Percentiles rank a stretch among this genome's conserved stretches.
phyloP scores from a whole-genome alignment of 177 flowering plant species.

The Vitis hybrid region DNA sequence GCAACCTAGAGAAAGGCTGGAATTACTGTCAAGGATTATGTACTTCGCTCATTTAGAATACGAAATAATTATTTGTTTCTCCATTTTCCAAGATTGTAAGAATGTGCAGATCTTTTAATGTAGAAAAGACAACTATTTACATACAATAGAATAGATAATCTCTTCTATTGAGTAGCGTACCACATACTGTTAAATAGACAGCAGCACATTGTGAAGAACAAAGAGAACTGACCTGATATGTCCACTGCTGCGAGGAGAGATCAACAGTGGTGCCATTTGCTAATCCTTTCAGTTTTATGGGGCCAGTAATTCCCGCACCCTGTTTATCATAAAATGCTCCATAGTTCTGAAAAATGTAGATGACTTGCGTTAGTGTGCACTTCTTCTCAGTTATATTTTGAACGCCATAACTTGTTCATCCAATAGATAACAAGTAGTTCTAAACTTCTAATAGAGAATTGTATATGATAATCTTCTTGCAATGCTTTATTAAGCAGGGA shows the following conservation, averaged over 20 bases:
- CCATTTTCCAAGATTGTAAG: too few relatives aligned
- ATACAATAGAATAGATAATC: not conserved
- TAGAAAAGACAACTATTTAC: too few relatives aligned
- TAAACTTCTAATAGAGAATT: not conserved
- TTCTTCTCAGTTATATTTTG: not conserved
- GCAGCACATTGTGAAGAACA: not conserved
- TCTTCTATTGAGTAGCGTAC: not conserved
- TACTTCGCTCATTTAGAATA: not conserved
- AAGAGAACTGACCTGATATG: slow-evolving; percentile 68
- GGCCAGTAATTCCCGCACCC: slow-evolving; percentile 96
- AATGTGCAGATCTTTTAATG: too few relatives aligned
- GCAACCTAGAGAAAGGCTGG: not conserved
- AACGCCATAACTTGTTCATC: not conserved
- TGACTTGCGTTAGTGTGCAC: slow-evolving; percentile 4
- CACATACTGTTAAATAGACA: too few relatives aligned
- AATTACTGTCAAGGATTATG: not conserved
- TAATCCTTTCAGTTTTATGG: slow-evolving; percentile 60
- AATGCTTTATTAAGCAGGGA: not conserved
- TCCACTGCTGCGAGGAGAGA: slow-evolving; percentile 83
- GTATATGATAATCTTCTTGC: not conserved
- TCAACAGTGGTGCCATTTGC: slow-evolving; percentile 50
- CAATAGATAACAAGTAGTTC: not conserved
- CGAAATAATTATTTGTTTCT: not conserved
- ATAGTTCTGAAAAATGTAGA: slow-evolving; percentile 60
- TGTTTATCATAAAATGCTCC: slow-evolving; percentile 76